Conservation (phyloP, 768 basidiomycete species). For the Auriscalpium orientale region DNA sequence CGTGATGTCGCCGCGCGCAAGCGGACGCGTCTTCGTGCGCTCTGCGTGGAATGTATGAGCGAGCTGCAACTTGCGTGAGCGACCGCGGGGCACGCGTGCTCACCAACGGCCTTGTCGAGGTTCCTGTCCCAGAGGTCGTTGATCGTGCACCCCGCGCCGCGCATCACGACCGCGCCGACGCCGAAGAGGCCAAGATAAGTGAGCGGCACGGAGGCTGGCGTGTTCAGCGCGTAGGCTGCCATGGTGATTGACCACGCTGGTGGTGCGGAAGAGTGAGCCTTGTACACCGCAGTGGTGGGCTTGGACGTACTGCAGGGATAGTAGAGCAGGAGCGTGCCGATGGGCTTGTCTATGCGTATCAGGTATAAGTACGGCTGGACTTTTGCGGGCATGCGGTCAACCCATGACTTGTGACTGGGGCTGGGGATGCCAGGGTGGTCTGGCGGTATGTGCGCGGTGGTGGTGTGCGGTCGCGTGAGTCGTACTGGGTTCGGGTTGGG, state of each 20-base stretch:
- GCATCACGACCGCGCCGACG: constrained; percentile 88
- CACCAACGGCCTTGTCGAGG: constrained; percentile 88
- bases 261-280: background rate
- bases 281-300: background rate
- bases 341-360: constrained; percentile 91
- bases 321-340: constrained; percentile 84
- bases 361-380: constrained; percentile 77
- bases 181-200: constrained; percentile 82
- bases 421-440: background rate
- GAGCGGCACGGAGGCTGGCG: constrained; percentile 60
- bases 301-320: constrained; percentile 82
- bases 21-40: constrained; percentile 80
- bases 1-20: constrained; percentile 78
- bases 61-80: background rate
- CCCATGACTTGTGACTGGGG: constrained; percentile 40
- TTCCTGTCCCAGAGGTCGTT: constrained; percentile 98
- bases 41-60: constrained; percentile 33
- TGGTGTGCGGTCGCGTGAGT: no score
- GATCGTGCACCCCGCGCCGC: constrained; percentile 96
- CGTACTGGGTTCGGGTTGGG: no score
- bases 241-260: constrained; percentile 98
- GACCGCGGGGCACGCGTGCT: constrained; percentile 16
- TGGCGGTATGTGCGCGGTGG: no score
- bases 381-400: constrained; percentile 53
- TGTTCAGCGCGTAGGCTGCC: constrained; percentile 75